Conservation (phyloP, 148 eudicot genomes). For the Spergularia bocconei region DNA sequence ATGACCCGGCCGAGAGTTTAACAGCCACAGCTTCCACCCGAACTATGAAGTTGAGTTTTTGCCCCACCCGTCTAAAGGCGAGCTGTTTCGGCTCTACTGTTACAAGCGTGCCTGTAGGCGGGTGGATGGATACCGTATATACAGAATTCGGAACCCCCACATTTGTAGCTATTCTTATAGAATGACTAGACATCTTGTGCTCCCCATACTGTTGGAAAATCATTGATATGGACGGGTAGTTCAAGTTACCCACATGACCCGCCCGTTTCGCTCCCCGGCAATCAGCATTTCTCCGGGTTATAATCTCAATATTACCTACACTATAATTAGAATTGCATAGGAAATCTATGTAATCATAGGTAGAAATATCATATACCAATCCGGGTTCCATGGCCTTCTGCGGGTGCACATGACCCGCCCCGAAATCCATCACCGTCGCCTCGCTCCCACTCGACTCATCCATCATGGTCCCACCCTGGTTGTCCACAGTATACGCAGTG, state of each 20-base stretch:
- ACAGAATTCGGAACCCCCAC: conserved; percentile 72
- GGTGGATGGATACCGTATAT: conserved; percentile 43
- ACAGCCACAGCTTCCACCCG: conserved; percentile 50
- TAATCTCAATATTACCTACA: conserved; percentile 47
- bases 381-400: conserved; percentile 94
- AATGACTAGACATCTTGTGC: conserved; percentile 68
- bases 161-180: conserved; percentile 69
- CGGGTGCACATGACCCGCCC: conserved; percentile 91
- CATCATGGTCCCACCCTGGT: conserved; percentile 42
- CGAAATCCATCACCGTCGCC: conserved; percentile 79
- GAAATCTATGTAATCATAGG: conserved; percentile 74
- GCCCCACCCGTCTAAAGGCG: conserved; percentile 66
- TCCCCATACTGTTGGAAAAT: conserved; percentile 80
- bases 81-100: conserved; percentile 68
- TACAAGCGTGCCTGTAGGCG: conserved; percentile 57
- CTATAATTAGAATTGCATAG: conserved; percentile 81
- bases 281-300: conserved; percentile 60
- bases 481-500: conserved; percentile 68
- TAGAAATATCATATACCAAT: conserved; percentile 58
- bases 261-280: conserved; percentile 58
- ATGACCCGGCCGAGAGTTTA: conserved; percentile 58
- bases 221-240: conserved; percentile 68
- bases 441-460: conserved; percentile 75
- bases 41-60: conserved; percentile 66
- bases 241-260: conserved; percentile 80